Percentiles rank a stretch among this genome's conserved stretches.
phyloP scores from a whole-genome alignment of 2,329 filamentous ascomycete genomes.

The Colletotrichum karsti region DNA sequence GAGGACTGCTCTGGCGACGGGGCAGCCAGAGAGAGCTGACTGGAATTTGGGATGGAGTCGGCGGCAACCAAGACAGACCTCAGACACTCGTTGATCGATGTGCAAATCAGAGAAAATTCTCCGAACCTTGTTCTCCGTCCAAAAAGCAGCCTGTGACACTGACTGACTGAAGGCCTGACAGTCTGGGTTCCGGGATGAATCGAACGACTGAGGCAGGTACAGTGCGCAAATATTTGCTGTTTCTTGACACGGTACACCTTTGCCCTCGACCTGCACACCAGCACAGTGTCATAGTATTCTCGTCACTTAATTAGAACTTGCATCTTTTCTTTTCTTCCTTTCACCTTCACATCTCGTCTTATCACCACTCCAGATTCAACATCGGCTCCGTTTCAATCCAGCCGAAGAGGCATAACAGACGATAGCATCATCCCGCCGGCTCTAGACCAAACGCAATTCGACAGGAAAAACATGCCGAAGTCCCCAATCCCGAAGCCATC shows the following conservation, averaged over 20 bases:
- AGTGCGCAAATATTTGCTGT: too few species aligned
- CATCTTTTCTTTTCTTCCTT: too few species aligned
- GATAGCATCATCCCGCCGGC: neutral
- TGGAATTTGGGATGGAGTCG: neutral
- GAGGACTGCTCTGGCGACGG: neutral
- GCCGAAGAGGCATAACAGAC: neutral
- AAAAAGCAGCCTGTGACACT: neutral
- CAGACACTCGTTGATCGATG: conserved; percentile 11
- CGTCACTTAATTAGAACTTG: too few species aligned
- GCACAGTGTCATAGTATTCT: too few species aligned
- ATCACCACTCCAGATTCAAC: neutral
- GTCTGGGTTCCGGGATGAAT: neutral
- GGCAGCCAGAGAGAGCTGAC: neutral
- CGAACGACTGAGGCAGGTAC: neutral
- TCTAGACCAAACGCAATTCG: neutral
- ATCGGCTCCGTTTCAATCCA: neutral
- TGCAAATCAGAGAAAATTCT: neutral
- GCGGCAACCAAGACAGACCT: neutral
- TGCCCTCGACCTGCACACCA: too few species aligned
- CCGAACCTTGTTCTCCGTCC: neutral
- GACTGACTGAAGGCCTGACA: neutral
- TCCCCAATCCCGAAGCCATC: neutral
- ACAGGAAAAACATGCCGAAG: neutral
- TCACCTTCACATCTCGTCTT: neutral
- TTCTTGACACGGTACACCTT: too few species aligned